phyloP scores from a whole-genome alignment of 2,329 filamentous ascomycete genomes.

The Pezicula rhizophila region DNA sequence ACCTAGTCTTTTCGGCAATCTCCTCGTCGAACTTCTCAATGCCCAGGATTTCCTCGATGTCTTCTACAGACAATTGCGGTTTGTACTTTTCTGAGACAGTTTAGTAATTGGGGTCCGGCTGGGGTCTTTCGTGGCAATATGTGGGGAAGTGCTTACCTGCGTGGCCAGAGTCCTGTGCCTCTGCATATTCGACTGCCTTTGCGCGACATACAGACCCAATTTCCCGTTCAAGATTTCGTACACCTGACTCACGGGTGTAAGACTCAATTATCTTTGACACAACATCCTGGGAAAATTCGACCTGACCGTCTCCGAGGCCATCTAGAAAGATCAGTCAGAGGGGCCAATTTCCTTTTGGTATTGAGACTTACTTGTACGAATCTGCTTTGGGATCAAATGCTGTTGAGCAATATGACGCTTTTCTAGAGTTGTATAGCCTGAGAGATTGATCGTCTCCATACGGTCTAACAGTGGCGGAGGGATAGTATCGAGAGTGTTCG shows the following conservation, averaged over 20 bases:
- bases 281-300: slow-evolving; percentile 74
- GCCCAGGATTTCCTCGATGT: slow-evolving; percentile 85
- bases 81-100: slow-evolving; percentile 55
- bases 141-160: slow-evolving; percentile 21
- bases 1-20: slow-evolving; percentile 72
- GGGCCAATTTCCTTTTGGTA: neutral
- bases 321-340: slow-evolving; percentile 33
- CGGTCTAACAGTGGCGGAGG: slow-evolving; percentile 89
- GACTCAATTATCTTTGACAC: slow-evolving; percentile 92
- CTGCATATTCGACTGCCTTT: slow-evolving; percentile 92
- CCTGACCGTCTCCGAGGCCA: slow-evolving; percentile 69
- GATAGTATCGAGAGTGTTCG: slow-evolving; percentile 91
- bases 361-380: slow-evolving; percentile 57
- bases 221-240: slow-evolving; percentile 92
- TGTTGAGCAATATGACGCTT: slow-evolving; percentile 91
- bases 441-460: slow-evolving; percentile 92
- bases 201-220: slow-evolving; percentile 89
- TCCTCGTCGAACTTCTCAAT: slow-evolving; percentile 94
- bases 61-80: slow-evolving; percentile 65
- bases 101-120: slow-evolving; percentile 3
- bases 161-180: slow-evolving; percentile 69
- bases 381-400: slow-evolving; percentile 94
- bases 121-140: neutral
- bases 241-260: slow-evolving; percentile 93
- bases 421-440: slow-evolving; percentile 94